Evolutionary conservation across 2,329 filamentous ascomycete species (phyloP).

Genomic region (Exophiala aquamarina): DNA sequence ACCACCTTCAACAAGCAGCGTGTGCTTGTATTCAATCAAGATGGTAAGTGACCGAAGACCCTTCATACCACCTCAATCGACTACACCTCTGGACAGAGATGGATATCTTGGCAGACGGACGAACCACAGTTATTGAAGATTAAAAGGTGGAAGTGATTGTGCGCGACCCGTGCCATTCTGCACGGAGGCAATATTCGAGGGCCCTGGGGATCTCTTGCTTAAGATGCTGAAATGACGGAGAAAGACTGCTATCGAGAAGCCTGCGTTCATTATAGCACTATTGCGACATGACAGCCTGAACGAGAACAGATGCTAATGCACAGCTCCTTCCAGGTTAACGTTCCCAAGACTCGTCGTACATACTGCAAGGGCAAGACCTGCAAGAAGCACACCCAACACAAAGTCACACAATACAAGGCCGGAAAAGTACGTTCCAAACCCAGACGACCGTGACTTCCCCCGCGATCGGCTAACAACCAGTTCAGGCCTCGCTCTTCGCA

Average conservation of each 20-base stretch:
- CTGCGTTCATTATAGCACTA: not conserved
- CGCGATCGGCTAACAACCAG: constrained; percentile 17
- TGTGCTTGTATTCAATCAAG: constrained; percentile 22
- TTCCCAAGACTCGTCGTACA: constrained; percentile 95
- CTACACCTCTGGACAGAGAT: no score
- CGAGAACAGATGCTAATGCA: constrained; percentile 10
- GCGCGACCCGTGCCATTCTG: no score
- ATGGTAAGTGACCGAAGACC: constrained; percentile 28
- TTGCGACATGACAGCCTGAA: no score
- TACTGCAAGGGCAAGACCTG: constrained; percentile 97
- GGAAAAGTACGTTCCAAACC: constrained; percentile 65
- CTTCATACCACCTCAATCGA: not conserved
- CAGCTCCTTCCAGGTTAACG: constrained; percentile 71
- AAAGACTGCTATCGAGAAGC: no score
- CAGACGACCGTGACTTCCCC: not conserved
- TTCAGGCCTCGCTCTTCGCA: constrained; percentile 82
- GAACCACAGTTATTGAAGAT: no score
- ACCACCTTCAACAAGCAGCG: constrained; percentile 1
- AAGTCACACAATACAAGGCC: constrained; percentile 96
- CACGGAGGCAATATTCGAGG: no score
- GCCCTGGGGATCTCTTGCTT: no score
- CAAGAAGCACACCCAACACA: constrained; percentile 89
- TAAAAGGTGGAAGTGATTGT: not conserved
- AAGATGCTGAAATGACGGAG: no score
- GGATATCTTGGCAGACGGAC: no score